A percentile compares a stretch with the other conserved stretches of the same genome.
Evolutionary conservation across 495 filamentous ascomycete genomes (phyloP).

Genomic region (Daldinia concentrica): DNA sequence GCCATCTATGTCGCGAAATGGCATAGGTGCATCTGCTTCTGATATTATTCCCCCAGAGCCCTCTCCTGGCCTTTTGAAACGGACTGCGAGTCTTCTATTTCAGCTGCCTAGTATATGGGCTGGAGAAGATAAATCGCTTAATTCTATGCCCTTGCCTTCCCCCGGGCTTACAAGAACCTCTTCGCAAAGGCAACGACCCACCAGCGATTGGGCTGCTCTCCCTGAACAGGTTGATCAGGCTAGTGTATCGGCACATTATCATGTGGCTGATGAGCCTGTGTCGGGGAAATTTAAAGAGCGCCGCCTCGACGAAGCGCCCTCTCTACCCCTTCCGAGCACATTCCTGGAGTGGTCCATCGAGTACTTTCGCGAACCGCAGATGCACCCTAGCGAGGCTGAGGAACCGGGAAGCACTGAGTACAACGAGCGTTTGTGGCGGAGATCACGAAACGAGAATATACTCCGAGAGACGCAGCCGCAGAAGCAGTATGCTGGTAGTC

Average conservation of each 20-base stretch:
- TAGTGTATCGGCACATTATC: slow-evolving; percentile 73
- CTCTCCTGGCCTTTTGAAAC: slow-evolving; percentile 59
- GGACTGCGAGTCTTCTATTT: slow-evolving; percentile 65
- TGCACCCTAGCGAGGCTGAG: slow-evolving; percentile 94
- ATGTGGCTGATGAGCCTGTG: slow-evolving; percentile 76
- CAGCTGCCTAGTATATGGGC: slow-evolving; percentile 64
- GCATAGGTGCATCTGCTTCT: slow-evolving; percentile 50
- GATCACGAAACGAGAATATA: slow-evolving; percentile 91
- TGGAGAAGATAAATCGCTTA: slow-evolving; percentile 47
- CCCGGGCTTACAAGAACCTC: slow-evolving; percentile 54
- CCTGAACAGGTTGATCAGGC: slow-evolving; percentile 82
- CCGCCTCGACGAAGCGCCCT: slow-evolving; percentile 62
- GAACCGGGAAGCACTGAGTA: slow-evolving; percentile 98
- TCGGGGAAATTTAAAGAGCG: slow-evolving; percentile 75
- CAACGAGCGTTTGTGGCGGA: slow-evolving; percentile 92
- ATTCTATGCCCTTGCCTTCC: slow-evolving; percentile 46
- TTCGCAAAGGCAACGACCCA: slow-evolving; percentile 56
- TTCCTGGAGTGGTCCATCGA: slow-evolving; percentile 97
- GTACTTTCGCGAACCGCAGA: slow-evolving; percentile 99
- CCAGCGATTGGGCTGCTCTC: slow-evolving; percentile 72
- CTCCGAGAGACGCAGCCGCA: slow-evolving; percentile 90
- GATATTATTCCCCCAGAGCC: slow-evolving; percentile 52
- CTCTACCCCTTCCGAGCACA: slow-evolving; percentile 78
- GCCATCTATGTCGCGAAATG: slow-evolving; percentile 51
- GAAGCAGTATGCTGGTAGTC: slow-evolving; percentile 83